Base-by-base conservation (phyloP, 2,329 filamentous ascomycete genomes). In the Fusarium fujikuroi region DNA sequence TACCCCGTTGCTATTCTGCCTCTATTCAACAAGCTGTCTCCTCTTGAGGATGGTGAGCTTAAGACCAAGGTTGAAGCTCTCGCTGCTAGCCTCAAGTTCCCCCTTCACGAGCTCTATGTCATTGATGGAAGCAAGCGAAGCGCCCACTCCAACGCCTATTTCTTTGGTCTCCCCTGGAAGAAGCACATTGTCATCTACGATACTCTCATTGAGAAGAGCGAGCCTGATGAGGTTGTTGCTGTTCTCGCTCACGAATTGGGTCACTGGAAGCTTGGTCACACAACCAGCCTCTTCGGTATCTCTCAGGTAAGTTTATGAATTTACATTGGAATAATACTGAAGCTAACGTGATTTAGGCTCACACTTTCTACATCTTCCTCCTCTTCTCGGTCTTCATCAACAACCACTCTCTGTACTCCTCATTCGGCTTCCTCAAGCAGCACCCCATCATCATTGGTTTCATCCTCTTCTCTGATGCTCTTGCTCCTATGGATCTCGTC, bases 151-250 rank as follows among this genome's bases (percentile, higher is more conserved):
- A 97, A 97, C 81, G 94, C 94, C 39, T 96, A 97, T 84, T 99
- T 99, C 86, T 98, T 97, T 78, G 96, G 96, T 69, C 89, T 99
- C 63, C 96, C 96, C 46, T 99, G 95, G 95, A 98, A 98, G 89
- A 98, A 98, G 89, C 97, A 98, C 86, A 99, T 99, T 86, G 96
- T 99, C 79, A 97, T 99, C 80, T 99, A 97, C 82, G 96, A 99
- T 81, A 99, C 97, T 9, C 85, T 99, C 72, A 95, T 99, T 72
- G 95, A 98, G 84, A 97, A 98, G 89, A 96, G 93, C 81, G 91
- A 95, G 71, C 91, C 93, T 8, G 89, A 96, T 79, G 96, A 99
- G 83, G 95, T 99, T 44, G 94, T 97, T 66, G 95, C 96, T 74
- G 95, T 99, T 60, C 87, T 99, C 60, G 95, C 94, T 40, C 96